These are phyloP conservation scores for Neolentinus lepideus DNA, from an alignment of 1,284 basidiomycete species.

Conservation along the genomic window DNA sequence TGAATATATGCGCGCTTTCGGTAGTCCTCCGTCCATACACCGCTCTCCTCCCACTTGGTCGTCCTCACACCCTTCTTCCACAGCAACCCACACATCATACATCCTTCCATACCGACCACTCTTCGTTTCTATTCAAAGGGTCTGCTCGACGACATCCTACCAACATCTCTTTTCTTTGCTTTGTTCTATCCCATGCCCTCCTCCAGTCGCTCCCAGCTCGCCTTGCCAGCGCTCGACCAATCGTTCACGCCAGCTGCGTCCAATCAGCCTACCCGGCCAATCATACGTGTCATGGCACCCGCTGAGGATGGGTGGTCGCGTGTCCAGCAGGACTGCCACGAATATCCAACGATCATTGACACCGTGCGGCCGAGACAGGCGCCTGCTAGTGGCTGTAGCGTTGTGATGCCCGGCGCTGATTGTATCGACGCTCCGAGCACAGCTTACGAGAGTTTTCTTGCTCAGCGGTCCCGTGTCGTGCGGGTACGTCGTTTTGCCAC, in stretches of 20 bases:
- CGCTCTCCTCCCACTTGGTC: neutral
- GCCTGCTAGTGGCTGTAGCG: slow-evolving; percentile 1
- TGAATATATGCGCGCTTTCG: neutral
- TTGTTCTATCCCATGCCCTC: neutral
- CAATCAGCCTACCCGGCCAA: neutral
- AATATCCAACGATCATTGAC: slow-evolving; percentile 22
- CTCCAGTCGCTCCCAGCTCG: neutral
- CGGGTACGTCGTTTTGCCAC: slow-evolving; percentile 29
- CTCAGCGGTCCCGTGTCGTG: slow-evolving; percentile 42
- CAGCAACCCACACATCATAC: too few species aligned
- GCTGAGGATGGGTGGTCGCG: slow-evolving; percentile 14
- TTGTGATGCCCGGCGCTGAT: neutral
- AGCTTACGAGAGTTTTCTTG: slow-evolving; percentile 33
- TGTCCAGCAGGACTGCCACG: slow-evolving; percentile 11
- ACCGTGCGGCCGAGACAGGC: slow-evolving; percentile 21
- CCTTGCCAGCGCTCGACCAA: neutral
- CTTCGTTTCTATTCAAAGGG: neutral
- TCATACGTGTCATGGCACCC: slow-evolving; percentile 17
- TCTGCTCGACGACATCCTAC: neutral
- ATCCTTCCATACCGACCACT: neutral
- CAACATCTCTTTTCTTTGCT: neutral
- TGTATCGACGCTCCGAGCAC: slow-evolving; percentile 15
- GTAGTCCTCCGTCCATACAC: neutral
- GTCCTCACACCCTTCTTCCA: neutral
- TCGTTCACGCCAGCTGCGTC: neutral